Conservation (phyloP, 805 yeast species). For the Diddensiella caesifluorescens region DNA sequence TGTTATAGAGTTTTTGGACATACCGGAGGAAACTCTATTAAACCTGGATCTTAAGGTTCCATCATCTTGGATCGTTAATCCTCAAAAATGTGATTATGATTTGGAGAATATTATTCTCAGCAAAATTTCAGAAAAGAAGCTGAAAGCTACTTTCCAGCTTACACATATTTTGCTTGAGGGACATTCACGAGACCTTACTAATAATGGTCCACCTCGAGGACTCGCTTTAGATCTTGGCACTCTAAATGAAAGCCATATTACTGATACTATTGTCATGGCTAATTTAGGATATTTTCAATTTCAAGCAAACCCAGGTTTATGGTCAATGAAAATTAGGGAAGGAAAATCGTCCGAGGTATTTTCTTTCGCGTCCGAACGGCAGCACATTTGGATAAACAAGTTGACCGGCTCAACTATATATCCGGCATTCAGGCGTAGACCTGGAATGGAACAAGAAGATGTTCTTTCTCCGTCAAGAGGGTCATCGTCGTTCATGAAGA, state of each 20-base stretch:
- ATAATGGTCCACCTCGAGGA: conserved; percentile 46
- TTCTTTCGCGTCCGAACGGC: conserved; percentile 24
- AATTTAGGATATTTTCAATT: conserved; percentile 82
- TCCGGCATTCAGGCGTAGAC: conserved; percentile 42
- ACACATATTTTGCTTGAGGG: conserved; percentile 65
- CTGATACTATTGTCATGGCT: conserved; percentile 69
- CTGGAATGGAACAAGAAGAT: conserved; percentile 35
- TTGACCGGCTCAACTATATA: conserved; percentile 43
- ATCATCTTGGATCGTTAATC: conserved; percentile 59
- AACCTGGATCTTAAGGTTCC: conserved; percentile 58
- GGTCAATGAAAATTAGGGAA: conserved; percentile 46
- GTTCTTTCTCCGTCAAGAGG: conserved; percentile 16
- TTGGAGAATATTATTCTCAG: conserved; percentile 56
- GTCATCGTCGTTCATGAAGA: conserved; percentile 8
- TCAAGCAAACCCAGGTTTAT: conserved; percentile 64
- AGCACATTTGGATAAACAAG: conserved; percentile 32
- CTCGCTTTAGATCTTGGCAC: conserved; percentile 41
- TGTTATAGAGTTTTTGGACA: conserved; percentile 36
- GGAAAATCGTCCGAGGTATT: conserved; percentile 42
- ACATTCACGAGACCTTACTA: conserved; percentile 45
- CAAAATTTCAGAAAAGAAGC: conserved; percentile 29
- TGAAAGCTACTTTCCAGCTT: conserved; percentile 47
- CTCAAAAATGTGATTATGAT: conserved; percentile 50
- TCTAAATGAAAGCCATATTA: conserved; percentile 22
- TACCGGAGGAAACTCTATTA: conserved; percentile 51